Evolutionary conservation across 352 stramenopile genomes (phyloP), one percentile per base, ranked within the genome.

Genomic region (Phytophthora pini): DNA sequence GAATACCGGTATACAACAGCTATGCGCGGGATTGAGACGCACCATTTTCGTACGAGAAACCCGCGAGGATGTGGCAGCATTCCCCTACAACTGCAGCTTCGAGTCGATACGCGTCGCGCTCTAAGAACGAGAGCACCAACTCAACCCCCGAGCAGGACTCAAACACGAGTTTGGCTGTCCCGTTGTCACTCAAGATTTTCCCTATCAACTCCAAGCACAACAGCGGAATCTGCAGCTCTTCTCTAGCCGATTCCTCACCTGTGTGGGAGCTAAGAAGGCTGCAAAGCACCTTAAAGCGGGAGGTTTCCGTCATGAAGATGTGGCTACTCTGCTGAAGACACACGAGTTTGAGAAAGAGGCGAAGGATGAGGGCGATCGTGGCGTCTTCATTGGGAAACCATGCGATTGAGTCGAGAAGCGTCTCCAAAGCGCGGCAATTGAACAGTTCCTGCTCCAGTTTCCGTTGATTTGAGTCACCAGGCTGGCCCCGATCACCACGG

Each of bases 21-120:
- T 51, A 38, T 38, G 11, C 34, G 13, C 22, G 7, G 8, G 6
- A 20, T 27, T 4, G 32, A 7, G n/a, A 77, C 77, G 54, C 36
- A 90, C 82, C 74, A 67, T 88, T 80, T 24, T 86, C 66, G 67
- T 81, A 82, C 1, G 82, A 81, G 58, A 79, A 88, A 5, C 80
- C 61, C 5, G 76, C 69, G n/a, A 90, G 70, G 29, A 89, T 55
- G 29, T 84, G 84, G 59, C 73, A 82, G 43, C 77, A 80, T 57
- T 89, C 79, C 9, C 67, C 74, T 17, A 76, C 68, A 27, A 88
- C 59, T 10, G 68, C 49, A 32, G 64, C 44, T 39, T 85, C 67
- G 8, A 66, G 50, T 2, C 48, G 46, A 20, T 73, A 75, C 22
- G 61, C 57, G 15, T 79, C 57, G n/a, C 34, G 51, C n/a, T 75